phyloP scores from a whole-genome alignment of 2,329 filamentous ascomycete genomes.

The Hypomyces rosellus region DNA sequence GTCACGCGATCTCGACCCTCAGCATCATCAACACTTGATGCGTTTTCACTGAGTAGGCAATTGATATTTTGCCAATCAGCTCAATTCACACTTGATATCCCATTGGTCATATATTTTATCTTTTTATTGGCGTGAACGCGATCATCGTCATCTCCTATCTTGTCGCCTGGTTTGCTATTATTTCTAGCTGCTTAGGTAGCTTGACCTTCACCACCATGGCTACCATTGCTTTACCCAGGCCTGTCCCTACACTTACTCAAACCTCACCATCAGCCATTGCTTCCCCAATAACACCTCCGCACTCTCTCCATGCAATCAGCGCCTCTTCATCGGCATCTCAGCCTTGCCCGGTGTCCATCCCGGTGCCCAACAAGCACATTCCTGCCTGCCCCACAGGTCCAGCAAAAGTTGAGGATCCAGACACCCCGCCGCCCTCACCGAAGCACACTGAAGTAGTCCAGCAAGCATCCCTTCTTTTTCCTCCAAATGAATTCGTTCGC shows the following conservation, averaged over 20 bases:
- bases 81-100: too few relatives aligned
- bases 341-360: constrained; percentile 40
- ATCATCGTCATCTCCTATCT: too few relatives aligned
- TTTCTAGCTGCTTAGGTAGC: not conserved
- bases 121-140: too few relatives aligned
- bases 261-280: constrained; percentile 36
- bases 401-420: constrained; percentile 44
- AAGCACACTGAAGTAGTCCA: constrained; percentile 47
- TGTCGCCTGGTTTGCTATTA: not conserved
- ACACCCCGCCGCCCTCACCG: constrained; percentile 61
- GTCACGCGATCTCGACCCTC: too few relatives aligned
- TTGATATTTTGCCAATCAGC: too few relatives aligned
- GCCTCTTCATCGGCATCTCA: constrained; percentile 16
- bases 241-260: constrained; percentile 39
- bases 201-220: constrained; percentile 38
- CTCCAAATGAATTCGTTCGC: constrained; percentile 57
- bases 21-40: too few relatives aligned
- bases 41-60: too few relatives aligned
- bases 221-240: constrained; percentile 47
- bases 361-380: constrained; percentile 74
- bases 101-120: too few relatives aligned
- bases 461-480: constrained; percentile 66
- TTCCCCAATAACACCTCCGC: constrained; percentile 32
- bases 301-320: constrained; percentile 30
- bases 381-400: constrained; percentile 84